Evolutionary conservation across 1,284 basidiomycete genomes (phyloP).

Genomic region (Takashimella koratensis): DNA sequence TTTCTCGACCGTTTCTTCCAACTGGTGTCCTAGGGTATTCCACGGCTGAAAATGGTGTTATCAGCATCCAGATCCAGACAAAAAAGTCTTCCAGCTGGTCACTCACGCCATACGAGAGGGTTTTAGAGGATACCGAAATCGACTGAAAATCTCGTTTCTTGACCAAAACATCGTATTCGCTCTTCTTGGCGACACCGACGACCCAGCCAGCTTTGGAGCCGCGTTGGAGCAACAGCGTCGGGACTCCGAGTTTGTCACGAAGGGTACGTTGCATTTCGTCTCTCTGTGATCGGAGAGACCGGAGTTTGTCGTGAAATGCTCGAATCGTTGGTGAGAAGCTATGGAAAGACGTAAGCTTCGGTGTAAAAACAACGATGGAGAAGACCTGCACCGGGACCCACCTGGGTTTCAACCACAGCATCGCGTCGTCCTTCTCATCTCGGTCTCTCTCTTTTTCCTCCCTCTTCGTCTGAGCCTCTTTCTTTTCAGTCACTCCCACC

Average conservation of each 20-base stretch:
- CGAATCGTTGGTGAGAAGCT: slow-evolving; percentile 67
- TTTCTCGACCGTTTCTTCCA: slow-evolving; percentile 58
- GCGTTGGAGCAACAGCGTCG: not conserved
- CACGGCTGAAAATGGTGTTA: slow-evolving; percentile 66
- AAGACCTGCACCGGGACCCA: slow-evolving; percentile 44
- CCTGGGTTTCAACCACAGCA: slow-evolving; percentile 69
- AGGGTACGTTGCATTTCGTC: slow-evolving; percentile 31
- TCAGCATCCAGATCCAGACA: not conserved
- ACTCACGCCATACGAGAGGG: slow-evolving; percentile 65
- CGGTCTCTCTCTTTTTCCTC: slow-evolving; percentile 20
- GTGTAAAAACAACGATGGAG: not conserved
- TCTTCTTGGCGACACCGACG: slow-evolving; percentile 54
- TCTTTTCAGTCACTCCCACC: slow-evolving; percentile 8
- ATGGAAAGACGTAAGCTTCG: not conserved
- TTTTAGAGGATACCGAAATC: slow-evolving; percentile 42
- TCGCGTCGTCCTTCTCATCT: slow-evolving; percentile 29
- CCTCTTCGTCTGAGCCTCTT: slow-evolving; percentile 17
- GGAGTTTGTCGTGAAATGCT: slow-evolving; percentile 54
- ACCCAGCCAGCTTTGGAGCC: not conserved
- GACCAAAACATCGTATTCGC: slow-evolving; percentile 44
- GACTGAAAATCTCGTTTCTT: not conserved
- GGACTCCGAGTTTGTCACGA: slow-evolving; percentile 51
- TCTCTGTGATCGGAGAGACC: slow-evolving; percentile 18
- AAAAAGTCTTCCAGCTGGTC: not conserved
- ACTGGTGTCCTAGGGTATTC: slow-evolving; percentile 65